phyloP scores from a whole-genome alignment of 805 yeast species.

The Wickerhamiella dianesei region DNA sequence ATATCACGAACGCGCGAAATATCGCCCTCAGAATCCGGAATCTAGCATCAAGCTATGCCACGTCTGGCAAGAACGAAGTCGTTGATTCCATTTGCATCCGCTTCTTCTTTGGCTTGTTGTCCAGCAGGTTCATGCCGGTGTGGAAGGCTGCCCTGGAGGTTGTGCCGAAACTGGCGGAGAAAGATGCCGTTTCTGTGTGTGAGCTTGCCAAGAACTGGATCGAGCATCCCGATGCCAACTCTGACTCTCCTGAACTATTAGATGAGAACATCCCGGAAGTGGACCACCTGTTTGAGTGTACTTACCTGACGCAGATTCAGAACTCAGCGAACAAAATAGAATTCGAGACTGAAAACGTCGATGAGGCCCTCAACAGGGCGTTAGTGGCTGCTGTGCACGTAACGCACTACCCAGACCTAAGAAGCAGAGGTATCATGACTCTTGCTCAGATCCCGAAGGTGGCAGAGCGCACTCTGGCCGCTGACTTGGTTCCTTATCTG shows the following conservation, averaged over 20 bases:
- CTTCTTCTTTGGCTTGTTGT: slow-evolving; percentile 54
- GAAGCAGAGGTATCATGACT: slow-evolving; percentile 45
- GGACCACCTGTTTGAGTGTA: slow-evolving; percentile 8
- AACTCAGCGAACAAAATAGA: slow-evolving; percentile 11
- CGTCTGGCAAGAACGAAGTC: slow-evolving; percentile 20
- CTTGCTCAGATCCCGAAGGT: slow-evolving; percentile 46
- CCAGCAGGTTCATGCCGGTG: slow-evolving; percentile 67
- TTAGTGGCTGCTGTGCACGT: slow-evolving; percentile 1
- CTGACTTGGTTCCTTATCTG: slow-evolving; percentile 45
- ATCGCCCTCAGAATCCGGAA: slow-evolving; percentile 54
- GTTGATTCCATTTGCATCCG: slow-evolving; percentile 29
- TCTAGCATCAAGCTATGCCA: slow-evolving; percentile 34
- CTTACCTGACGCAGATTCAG: slow-evolving; percentile 11
- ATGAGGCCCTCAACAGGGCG: not conserved
- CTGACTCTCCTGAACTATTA: not conserved
- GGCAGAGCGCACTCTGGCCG: slow-evolving; percentile 49
- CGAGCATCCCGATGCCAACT: not conserved
- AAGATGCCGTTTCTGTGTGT: slow-evolving; percentile 39
- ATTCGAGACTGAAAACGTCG: not conserved
- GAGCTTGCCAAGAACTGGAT: slow-evolving; percentile 28
- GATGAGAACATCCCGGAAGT: not conserved
- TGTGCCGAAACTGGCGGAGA: slow-evolving; percentile 34
- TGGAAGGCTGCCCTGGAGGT: slow-evolving; percentile 67
- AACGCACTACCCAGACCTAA: slow-evolving; percentile 22
- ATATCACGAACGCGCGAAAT: slow-evolving; percentile 60